Evolutionary conservation across 164 flowering plant genomes (phyloP).

Genomic region (Tetracentron sinense): DNA sequence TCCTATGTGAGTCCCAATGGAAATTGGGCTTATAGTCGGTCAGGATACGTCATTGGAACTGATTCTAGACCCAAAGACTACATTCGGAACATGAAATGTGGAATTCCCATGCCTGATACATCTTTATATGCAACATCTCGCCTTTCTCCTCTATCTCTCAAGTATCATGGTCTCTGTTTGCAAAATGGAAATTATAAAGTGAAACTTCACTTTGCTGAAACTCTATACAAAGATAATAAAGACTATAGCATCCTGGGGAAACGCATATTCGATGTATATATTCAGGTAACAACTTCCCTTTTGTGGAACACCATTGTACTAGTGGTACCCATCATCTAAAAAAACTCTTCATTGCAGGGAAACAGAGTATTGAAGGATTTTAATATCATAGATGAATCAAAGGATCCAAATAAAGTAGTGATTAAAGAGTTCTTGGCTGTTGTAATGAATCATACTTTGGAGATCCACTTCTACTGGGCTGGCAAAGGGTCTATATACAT

Average conservation of each 20-base stretch:
- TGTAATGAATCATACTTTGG: neutral
- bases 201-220: conserved; percentile 16
- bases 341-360: neutral
- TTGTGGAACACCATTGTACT: neutral
- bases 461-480: neutral
- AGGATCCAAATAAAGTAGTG: neutral
- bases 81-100: neutral
- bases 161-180: conserved; percentile 19
- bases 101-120: neutral
- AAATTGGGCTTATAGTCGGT: conserved; percentile 21
- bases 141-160: conserved; percentile 16
- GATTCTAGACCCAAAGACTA: neutral
- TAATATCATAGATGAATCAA: neutral
- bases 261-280: conserved; percentile 11
- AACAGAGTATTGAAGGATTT: conserved; percentile 1
- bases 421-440: neutral
- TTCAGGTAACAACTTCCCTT: conserved; percentile 2
- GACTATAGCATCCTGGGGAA: neutral
- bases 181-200: conserved; percentile 16
- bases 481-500: conserved; percentile 3
- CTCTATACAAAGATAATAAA: neutral
- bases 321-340: neutral
- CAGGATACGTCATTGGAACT: conserved; percentile 8
- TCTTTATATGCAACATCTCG: conserved; percentile 13
- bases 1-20: neutral